phyloP scores from a whole-genome alignment of 257 asterid genomes.

The Solanum piurae region DNA sequence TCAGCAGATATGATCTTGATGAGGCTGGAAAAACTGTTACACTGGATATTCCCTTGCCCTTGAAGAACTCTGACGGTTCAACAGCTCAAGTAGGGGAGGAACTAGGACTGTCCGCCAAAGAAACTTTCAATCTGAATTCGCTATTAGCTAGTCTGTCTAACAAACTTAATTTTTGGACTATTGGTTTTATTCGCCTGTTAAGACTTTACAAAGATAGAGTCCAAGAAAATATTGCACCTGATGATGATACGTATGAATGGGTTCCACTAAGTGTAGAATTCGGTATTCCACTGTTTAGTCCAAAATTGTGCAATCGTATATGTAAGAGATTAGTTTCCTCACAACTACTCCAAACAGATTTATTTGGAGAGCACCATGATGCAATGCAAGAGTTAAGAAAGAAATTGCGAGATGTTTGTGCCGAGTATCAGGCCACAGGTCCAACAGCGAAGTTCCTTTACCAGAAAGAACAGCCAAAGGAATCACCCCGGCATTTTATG shows the following conservation, averaged over 20 bases:
- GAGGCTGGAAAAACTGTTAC: slow-evolving; percentile 54
- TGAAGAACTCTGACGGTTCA: slow-evolving; percentile 89
- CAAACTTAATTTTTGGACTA: slow-evolving; percentile 64
- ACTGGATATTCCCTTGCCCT: slow-evolving; percentile 85
- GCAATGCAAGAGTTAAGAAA: slow-evolving; percentile 85
- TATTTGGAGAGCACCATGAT: slow-evolving; percentile 61
- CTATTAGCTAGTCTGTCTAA: slow-evolving; percentile 55
- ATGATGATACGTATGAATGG: slow-evolving; percentile 75
- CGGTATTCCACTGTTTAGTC: slow-evolving; percentile 94
- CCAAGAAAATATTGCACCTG: slow-evolving; percentile 29
- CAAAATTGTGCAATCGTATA: slow-evolving; percentile 69
- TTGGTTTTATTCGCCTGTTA: slow-evolving; percentile 76
- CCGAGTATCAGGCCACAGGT: slow-evolving; percentile 90
- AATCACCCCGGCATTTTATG: slow-evolving; percentile 51
- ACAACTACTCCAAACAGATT: slow-evolving; percentile 79
- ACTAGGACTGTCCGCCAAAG: slow-evolving; percentile 54
- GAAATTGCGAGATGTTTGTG: slow-evolving; percentile 67
- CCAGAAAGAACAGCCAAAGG: slow-evolving; percentile 78
- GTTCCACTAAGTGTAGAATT: slow-evolving; percentile 85
- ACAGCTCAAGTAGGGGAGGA: slow-evolving; percentile 69
- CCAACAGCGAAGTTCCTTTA: slow-evolving; percentile 82
- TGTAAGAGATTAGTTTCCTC: slow-evolving; percentile 82
- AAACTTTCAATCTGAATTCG: slow-evolving; percentile 46
- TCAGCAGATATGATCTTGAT: slow-evolving; percentile 80
- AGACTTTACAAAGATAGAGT: slow-evolving; percentile 75